Evolutionary conservation across 176 grass and related monocot genomes (phyloP), one percentile per base, ranked within the genome.

Genomic region (Zoysia japonica): DNA sequence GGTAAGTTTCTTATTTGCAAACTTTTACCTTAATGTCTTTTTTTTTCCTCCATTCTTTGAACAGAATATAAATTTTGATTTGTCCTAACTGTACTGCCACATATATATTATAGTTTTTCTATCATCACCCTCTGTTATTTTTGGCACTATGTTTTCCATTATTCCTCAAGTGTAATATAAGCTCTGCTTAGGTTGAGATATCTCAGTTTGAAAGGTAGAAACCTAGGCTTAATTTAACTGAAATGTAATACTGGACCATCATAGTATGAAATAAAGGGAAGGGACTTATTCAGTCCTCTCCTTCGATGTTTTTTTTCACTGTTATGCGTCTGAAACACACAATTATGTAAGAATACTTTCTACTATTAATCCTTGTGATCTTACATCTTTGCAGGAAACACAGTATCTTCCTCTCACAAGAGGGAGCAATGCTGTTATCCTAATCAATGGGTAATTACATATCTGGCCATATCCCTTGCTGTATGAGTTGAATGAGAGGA

Each of bases 331-430:
- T 42, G 37, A 42, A 16, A 45, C 14, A 44, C 39, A 3, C 43
- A 1, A 14, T 55, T 79, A 28, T 28, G 28, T 28, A 54, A 9
- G 2, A 6, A 8, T 10, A 57, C n/a, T 67, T 68, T 67, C 6
- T 78, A 67, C 39, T 51, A 45, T 70, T 79, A 66, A 28, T 28
- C 28, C 28, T 28, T 28, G 76, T 76, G 48, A 76, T 81, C 17
- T 75, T 74, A 75, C 66, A 70, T 90, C 38, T 19, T 80, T 87
- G 67, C 90, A 99, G 96, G 96, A 99, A 95, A 99, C 92, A 54
- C 84, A 87, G 73, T 99, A 99, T 82, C 86, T 99, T 90, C 92
- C 92, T 82, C 88, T 99, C 79, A 96, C 90, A 85, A 93, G 96
- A 82, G 96, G 96, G 78, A 91, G 90, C 75, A 96, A 84, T 75